These are phyloP conservation scores for Ochromonas danica DNA, from an alignment of 108 stramenopile species.

Conservation along the genomic window DNA sequence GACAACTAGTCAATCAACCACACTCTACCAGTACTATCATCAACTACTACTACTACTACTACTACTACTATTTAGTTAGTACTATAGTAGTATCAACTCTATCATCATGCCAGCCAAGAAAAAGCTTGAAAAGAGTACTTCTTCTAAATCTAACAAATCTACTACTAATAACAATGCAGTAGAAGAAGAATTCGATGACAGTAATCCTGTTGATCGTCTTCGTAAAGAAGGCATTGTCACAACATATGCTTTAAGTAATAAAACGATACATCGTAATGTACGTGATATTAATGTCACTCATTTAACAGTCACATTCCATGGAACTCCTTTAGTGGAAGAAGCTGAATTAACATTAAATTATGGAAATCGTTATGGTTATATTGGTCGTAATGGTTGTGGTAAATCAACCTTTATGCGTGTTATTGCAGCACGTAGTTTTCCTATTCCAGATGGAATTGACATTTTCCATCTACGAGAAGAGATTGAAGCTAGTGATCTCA, in stretches of 20 bases:
- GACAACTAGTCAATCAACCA: no score
- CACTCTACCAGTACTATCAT: no score
- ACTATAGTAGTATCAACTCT: no score
- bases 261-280: slow-evolving; percentile 63
- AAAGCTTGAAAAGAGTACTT: neutral
- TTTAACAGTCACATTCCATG: slow-evolving; percentile 87
- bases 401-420: slow-evolving; percentile 85
- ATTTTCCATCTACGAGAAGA: slow-evolving; percentile 92
- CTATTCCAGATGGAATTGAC: slow-evolving; percentile 92
- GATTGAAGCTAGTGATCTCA: slow-evolving; percentile 82
- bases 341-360: slow-evolving; percentile 88
- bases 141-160: neutral
- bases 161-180: neutral
- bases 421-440: slow-evolving; percentile 83
- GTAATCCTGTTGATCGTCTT: slow-evolving; percentile 2
- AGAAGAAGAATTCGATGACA: neutral
- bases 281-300: slow-evolving; percentile 90
- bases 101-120: slow-evolving; percentile 33
- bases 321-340: slow-evolving; percentile 83
- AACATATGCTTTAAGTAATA: slow-evolving; percentile 23
- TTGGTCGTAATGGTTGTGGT: slow-evolving; percentile 75
- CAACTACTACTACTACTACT: no score
- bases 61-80: no score
- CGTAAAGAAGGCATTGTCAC: slow-evolving; percentile 4
- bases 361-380: slow-evolving; percentile 84